phyloP scores from a whole-genome alignment of 2,329 filamentous ascomycete genomes.

The Sporothrix inflata region DNA sequence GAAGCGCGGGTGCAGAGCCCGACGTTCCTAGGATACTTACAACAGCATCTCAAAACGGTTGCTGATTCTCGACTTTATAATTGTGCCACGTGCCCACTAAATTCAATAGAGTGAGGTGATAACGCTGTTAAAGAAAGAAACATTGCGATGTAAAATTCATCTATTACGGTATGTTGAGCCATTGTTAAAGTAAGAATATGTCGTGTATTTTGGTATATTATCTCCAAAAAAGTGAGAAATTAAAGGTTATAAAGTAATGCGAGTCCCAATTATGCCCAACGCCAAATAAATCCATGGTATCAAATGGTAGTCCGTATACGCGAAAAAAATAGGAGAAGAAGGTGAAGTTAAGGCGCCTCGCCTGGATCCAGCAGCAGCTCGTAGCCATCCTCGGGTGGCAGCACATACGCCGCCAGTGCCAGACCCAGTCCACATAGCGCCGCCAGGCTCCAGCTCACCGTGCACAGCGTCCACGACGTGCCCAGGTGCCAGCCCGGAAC shows the following conservation, averaged over 20 bases:
- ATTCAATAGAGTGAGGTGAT: too few species aligned
- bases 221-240: not conserved
- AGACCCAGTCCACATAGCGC: conserved; percentile 62
- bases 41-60: too few species aligned
- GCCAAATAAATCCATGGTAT: conserved; percentile 1
- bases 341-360: conserved; percentile 51
- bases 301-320: not conserved
- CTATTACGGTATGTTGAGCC: too few species aligned
- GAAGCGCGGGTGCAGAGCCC: too few species aligned
- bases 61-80: too few species aligned
- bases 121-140: too few species aligned
- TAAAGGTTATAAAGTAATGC: not conserved
- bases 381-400: conserved; percentile 84
- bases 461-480: conserved; percentile 74
- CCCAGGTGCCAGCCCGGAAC: conserved; percentile 79
- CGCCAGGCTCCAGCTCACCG: conserved; percentile 57
- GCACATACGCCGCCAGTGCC: conserved; percentile 65
- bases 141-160: too few species aligned
- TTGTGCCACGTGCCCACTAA: too few species aligned
- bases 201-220: not conserved
- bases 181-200: too few species aligned
- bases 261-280: not conserved
- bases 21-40: too few species aligned
- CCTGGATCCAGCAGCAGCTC: conserved; percentile 63
- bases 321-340: not conserved